Base-by-base conservation (phyloP, 192 early-diverging fungal species). In the Oehlia diaphana region DNA sequence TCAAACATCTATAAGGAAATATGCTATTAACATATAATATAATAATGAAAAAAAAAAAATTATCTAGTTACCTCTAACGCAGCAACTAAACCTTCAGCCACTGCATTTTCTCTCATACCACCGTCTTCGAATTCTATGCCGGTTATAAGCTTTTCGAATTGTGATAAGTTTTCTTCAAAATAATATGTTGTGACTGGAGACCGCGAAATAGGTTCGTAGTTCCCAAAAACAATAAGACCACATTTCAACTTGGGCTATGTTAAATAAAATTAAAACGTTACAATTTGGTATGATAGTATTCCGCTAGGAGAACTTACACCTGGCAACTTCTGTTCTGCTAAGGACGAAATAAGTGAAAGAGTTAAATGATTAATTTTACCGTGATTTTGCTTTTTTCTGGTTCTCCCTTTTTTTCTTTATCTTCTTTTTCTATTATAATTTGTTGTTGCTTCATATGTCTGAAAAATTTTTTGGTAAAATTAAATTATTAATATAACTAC, bases 1-100 rank as follows among this genome's bases (percentile, higher is more conserved):
- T 87, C 86, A 84, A 88, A 88, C 28, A 88, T 61, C 87, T 86
- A 21, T 9, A 35, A 19, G 14, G 44, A 75, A n/a, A 75, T 13
- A 23, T 9, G 19, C 1, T 33, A 26, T 62, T 73, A 70, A 37
- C 2, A 69, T 5, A 42, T 14, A 19, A 19, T 14, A 33, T 35
- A 12, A 68, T 68, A 35, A 68, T 33, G 19, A 28, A 72, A 26
- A 33, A 50, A 72, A 26, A 49, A 47, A 53, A 10, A 2, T 16
- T 49, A 26, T 47, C 31, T 50, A n/a, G 2, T 50, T 72, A 89
- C 86, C 81, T 91, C 90, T 49, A 91, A 69, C 19, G 88, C 90
- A 42, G 83, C 87, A 21, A 88, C 88, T 44, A 91, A 81, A 23
- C 90, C 90, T 72, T 91, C 90, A 35, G 80, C 79, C 3, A 90